phyloP scores from a whole-genome alignment of 495 filamentous ascomycete genomes.

The Xylaria scruposa region DNA sequence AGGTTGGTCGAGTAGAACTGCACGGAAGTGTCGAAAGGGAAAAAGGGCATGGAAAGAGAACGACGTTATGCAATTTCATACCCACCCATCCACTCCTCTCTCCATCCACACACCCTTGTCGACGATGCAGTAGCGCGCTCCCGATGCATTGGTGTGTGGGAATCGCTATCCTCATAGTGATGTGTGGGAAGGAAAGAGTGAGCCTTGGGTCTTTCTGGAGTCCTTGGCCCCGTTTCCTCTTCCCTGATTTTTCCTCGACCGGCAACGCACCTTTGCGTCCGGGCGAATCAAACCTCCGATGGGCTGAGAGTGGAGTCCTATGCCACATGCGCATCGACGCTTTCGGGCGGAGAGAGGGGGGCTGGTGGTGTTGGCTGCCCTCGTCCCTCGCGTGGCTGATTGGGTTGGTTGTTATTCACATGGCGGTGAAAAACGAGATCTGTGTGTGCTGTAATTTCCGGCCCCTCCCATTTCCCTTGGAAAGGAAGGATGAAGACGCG shows the following conservation, averaged over 20 bases:
- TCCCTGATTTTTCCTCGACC: constrained; percentile 22
- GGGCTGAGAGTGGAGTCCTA: constrained; percentile 18
- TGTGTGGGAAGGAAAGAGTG: not conserved
- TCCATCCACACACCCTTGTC: constrained; percentile 16
- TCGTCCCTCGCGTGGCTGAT: constrained; percentile 35
- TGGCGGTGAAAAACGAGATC: constrained; percentile 38
- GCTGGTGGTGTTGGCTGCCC: constrained; percentile 6
- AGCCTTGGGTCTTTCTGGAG: constrained; percentile 20
- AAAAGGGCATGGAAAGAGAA: not conserved
- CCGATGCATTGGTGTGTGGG: constrained; percentile 42
- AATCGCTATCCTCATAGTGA: constrained; percentile 24
- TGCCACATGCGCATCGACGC: constrained; percentile 28
- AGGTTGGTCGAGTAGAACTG: constrained; percentile 13
- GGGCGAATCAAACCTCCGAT: constrained; percentile 22
- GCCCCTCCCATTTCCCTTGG: constrained; percentile 14
- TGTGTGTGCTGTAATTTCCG: constrained; percentile 1
- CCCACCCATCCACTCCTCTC: not conserved
- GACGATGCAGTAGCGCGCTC: constrained; percentile 33
- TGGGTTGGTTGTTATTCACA: constrained; percentile 38
- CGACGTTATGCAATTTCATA: constrained; percentile 5
- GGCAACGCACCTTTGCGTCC: constrained; percentile 15
- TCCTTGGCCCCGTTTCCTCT: constrained; percentile 21
- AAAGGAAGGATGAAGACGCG: constrained; percentile 9
- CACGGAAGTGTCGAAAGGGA: constrained; percentile 24
- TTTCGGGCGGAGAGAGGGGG: constrained; percentile 13